Evolutionary conservation across 305 asterid genomes (phyloP).

Genomic region (Solanum aculeatissimum): DNA sequence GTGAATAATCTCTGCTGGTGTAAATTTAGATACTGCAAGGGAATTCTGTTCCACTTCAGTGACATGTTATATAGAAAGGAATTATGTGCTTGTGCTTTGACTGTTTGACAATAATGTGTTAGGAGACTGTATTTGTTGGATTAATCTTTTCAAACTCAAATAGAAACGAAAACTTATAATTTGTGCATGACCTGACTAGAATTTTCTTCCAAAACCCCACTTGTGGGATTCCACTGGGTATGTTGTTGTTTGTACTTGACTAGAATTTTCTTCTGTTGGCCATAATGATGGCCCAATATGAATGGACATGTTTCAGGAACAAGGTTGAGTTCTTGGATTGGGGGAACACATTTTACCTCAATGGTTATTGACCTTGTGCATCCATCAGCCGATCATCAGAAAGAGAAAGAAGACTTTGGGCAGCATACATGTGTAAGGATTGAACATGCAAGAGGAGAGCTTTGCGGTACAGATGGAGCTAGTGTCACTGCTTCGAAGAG

Average conservation of each 20-base stretch:
- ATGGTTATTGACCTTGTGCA: conserved; percentile 18
- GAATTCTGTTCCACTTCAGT: neutral
- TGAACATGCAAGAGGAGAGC: neutral
- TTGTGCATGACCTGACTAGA: neutral
- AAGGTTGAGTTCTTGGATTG: neutral
- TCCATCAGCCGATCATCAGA: conserved; percentile 10
- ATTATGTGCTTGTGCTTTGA: neutral
- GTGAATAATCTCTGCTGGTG: neutral
- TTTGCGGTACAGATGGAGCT: conserved; percentile 8
- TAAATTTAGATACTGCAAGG: neutral
- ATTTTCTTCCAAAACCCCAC: too few species aligned
- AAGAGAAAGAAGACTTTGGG: conserved; percentile 2
- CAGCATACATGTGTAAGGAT: neutral
- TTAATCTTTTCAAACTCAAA: neutral
- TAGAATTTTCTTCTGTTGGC: neutral
- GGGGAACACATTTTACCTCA: neutral
- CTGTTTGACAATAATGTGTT: neutral
- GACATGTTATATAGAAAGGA: neutral
- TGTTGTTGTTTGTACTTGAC: too few species aligned
- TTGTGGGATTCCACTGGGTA: too few species aligned
- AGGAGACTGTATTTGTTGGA: neutral
- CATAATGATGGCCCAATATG: neutral
- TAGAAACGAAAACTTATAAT: neutral
- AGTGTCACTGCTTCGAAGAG: neutral
- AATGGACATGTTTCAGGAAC: neutral